These are phyloP conservation scores for Stropharia rugosoannulata DNA, from an alignment of 768 basidiomycete genomes.

Conservation along the genomic window DNA sequence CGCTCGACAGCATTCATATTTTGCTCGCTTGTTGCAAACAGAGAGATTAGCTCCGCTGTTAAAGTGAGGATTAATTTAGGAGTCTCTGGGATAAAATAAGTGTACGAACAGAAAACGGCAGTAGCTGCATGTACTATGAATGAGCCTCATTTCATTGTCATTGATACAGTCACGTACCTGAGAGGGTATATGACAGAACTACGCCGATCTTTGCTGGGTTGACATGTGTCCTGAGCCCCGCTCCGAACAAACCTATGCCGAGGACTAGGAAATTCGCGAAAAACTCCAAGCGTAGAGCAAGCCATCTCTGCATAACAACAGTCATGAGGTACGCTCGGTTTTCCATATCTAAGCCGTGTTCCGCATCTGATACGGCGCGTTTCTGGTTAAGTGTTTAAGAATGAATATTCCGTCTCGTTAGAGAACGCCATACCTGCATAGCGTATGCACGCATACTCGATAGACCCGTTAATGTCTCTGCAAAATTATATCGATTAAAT, in stretches of 20 bases:
- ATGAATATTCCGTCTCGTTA: neutral
- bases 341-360: constrained; percentile 54
- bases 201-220: constrained; percentile 64
- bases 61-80: neutral
- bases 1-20: constrained; percentile 77
- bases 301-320: constrained; percentile 64
- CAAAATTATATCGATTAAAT: neutral
- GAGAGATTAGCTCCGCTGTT: constrained; percentile 52
- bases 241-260: constrained; percentile 69
- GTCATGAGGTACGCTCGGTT: constrained; percentile 67
- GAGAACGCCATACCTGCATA: constrained; percentile 38
- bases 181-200: constrained; percentile 53
- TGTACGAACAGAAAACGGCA: constrained; percentile 49
- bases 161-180: constrained; percentile 35
- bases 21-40: constrained; percentile 62
- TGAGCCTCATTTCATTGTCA: neutral
- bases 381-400: constrained; percentile 24
- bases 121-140: constrained; percentile 35
- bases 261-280: constrained; percentile 68
- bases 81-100: neutral
- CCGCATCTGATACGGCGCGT: constrained; percentile 49
- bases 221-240: constrained; percentile 53
- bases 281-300: constrained; percentile 61
- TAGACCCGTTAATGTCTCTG: constrained; percentile 64
- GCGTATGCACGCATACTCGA: constrained; percentile 63